Evolutionary conservation across 345 rosid species (phyloP), one percentile per base, ranked within the genome.

Genomic region (Sisymbrium altissimum): DNA sequence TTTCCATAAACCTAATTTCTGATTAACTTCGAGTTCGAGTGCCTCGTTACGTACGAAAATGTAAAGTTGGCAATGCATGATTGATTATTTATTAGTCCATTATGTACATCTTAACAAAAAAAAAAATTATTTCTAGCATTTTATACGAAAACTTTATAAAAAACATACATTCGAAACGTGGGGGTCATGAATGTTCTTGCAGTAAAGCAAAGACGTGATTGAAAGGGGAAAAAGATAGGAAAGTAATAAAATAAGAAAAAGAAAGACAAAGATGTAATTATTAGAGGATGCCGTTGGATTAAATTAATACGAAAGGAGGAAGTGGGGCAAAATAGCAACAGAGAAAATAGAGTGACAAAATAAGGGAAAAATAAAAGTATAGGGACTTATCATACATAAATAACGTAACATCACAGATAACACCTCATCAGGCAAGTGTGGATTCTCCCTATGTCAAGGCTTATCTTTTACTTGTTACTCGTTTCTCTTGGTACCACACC

Each of bases 181-280:
- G 79, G 79, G 74, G 79, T 75, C 73, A 75, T 74, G 78, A 74
- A 74, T 74, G 73, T 66, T 58, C 18, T 66, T 60, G 78, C 78
- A 74, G 78, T 74, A 74, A 74, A 66, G 78, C 29, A 30, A 58
- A 74, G 73, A 75, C 57, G 68, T 75, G 79, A 41, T 32, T 52
- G 74, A 75, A 68, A 68, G 64, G 41, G 9, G 39, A 25, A 75
- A 65, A 74, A 65, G 67, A 38, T 29, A 7, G 49, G 27, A 67
- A 64, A 59, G 63, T 50, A 58, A 75, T 50, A 67, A 60, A 58
- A 67, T 18, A 66, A 59, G 55, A 29, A 19, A 54, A 61, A 39
- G 58, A 46, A 66, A 55, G 66, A 38, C 49, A 44, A n/a, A 74
- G 63, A 59, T 29, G 73, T 59, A 59, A 68, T 67, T 7, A 75